These are phyloP conservation scores for Skeletonema marinoi DNA, from an alignment of 108 stramenopile genomes.

Conservation along the genomic window DNA sequence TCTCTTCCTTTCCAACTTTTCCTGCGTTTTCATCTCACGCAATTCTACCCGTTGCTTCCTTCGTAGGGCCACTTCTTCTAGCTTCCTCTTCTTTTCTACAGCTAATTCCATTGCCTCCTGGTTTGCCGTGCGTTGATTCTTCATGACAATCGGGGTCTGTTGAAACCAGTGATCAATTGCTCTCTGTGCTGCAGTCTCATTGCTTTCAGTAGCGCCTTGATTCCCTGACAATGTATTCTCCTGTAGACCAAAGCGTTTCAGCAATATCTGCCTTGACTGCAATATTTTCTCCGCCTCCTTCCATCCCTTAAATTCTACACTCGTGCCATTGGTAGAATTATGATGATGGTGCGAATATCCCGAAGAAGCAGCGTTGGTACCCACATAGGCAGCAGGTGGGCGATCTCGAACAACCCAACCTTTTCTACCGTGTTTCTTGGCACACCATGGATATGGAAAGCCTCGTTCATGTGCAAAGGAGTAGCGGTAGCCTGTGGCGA, in stretches of 20 bases:
- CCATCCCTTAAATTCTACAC: conserved; percentile 28
- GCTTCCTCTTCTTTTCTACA: conserved; percentile 6
- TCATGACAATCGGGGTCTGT: neutral
- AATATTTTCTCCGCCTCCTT: conserved; percentile 21
- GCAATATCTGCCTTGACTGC: neutral
- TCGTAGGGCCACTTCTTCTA: neutral
- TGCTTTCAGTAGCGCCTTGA: neutral
- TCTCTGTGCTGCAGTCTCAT: neutral
- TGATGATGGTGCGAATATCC: too few relatives aligned
- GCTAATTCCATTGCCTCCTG: conserved; percentile 5
- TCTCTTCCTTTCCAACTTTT: neutral
- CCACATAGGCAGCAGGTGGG: neutral
- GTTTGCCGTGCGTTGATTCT: neutral
- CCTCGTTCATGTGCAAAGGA: conserved; percentile 14
- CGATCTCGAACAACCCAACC: conserved; percentile 20
- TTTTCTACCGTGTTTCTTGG: conserved; percentile 14
- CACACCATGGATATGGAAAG: conserved; percentile 39
- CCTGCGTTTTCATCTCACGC: neutral
- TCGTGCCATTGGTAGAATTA: neutral
- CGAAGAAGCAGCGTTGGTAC: too few relatives aligned
- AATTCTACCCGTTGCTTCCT: neutral
- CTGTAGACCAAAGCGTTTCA: neutral
- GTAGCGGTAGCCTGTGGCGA: conserved; percentile 25
- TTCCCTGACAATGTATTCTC: neutral
- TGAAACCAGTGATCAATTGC: conserved; percentile 16